These are phyloP conservation scores for Micractinium conductrix DNA, from an alignment of 139 green algal species.

Conservation along the genomic window DNA sequence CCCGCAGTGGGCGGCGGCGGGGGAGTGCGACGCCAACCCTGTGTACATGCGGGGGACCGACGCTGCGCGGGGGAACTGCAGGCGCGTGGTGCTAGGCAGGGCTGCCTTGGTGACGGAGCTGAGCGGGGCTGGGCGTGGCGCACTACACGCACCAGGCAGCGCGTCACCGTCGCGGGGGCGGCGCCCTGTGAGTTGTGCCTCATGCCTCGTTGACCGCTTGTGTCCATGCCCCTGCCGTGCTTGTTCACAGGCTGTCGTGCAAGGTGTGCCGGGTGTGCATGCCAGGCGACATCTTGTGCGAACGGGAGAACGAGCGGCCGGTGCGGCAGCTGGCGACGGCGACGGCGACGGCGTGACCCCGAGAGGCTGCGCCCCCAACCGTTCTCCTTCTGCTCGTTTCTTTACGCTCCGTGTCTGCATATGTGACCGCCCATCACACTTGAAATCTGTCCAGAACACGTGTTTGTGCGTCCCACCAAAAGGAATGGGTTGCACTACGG, in stretches of 20 bases:
- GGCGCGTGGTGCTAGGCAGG: not conserved
- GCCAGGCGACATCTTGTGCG: not conserved
- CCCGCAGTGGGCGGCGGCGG: not conserved
- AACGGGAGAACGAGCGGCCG: constrained; percentile 1
- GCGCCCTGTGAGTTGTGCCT: not conserved
- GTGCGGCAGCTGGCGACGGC: not conserved
- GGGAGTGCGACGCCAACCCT: constrained; percentile 6
- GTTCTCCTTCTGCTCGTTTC: too few relatives aligned
- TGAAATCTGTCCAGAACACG: not conserved
- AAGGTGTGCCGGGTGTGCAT: constrained; percentile 3
- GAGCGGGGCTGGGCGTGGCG: too few relatives aligned
- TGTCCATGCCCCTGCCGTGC: not conserved
- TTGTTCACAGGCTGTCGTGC: not conserved
- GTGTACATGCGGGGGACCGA: constrained; percentile 12
- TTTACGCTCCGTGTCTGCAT: too few relatives aligned
- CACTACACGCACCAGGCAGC: too few relatives aligned
- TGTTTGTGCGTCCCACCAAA: not conserved
- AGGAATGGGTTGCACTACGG: too few relatives aligned
- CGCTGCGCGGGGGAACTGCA: not conserved
- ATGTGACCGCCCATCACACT: too few relatives aligned
- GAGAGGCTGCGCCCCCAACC: too few relatives aligned
- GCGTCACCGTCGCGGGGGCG: not conserved
- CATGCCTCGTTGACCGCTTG: not conserved
- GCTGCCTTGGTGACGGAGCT: not conserved
- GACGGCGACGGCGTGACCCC: too few relatives aligned